Percentiles rank a stretch among this genome's conserved stretches.
Evolutionary conservation across 73 alveolate genomes (phyloP).

Genomic region (Symbiodinium natans): DNA sequence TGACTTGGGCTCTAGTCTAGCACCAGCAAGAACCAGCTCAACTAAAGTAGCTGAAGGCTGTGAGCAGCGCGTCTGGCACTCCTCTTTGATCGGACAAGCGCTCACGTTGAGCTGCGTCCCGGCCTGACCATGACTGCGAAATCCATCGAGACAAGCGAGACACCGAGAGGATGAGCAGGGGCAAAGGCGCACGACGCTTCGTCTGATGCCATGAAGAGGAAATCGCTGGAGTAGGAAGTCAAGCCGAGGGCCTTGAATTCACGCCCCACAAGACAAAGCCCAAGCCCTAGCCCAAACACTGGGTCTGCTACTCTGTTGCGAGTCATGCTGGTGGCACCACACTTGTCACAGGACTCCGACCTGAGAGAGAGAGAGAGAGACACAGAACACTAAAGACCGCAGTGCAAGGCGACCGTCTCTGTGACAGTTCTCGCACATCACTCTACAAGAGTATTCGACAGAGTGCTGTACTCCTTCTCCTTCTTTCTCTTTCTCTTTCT

Average conservation of each 20-base stretch:
- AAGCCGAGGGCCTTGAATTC: slow-evolving; percentile 47
- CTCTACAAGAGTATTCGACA: too few species aligned
- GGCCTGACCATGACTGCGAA: neutral
- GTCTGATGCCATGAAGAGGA: slow-evolving; percentile 47
- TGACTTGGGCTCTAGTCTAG: too few species aligned
- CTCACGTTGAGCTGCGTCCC: slow-evolving; percentile 82
- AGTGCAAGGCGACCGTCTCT: too few species aligned
- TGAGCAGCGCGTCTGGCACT: slow-evolving; percentile 40
- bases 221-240: slow-evolving; percentile 12
- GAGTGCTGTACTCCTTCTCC: too few species aligned
- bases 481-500: neutral
- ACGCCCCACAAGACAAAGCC: neutral
- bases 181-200: slow-evolving; percentile 58
- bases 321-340: slow-evolving; percentile 60
- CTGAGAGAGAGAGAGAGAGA: neutral
- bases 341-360: slow-evolving; percentile 83
- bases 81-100: slow-evolving; percentile 44
- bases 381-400: too few species aligned
- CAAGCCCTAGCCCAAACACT: neutral
- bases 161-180: neutral
- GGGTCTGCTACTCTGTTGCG: slow-evolving; percentile 42
- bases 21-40: too few species aligned
- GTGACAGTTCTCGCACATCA: too few species aligned
- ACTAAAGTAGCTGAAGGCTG: neutral
- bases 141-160: neutral